Conservation (phyloP, 257 asterid species). For the Solanum sejunctum region DNA sequence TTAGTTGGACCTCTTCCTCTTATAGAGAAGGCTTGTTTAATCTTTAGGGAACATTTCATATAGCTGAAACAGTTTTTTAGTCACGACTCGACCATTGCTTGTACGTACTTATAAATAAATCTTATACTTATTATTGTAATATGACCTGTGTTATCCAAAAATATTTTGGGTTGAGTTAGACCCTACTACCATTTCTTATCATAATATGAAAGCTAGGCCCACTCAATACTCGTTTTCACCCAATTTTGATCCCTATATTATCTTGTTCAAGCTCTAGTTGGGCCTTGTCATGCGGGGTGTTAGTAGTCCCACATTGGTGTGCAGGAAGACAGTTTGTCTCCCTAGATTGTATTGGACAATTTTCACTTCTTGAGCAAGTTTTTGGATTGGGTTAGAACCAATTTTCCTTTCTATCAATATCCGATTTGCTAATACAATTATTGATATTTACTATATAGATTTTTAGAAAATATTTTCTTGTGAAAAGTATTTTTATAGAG, state of each 20-base stretch:
- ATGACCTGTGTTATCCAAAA: no score
- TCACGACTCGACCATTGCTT: no score
- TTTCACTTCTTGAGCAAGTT: background rate
- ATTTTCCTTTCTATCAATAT: background rate
- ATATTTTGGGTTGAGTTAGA: background rate
- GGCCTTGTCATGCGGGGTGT: background rate
- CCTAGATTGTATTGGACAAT: background rate
- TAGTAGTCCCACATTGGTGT: background rate
- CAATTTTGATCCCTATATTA: background rate
- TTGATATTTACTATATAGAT: background rate
- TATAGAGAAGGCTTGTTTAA: no score
- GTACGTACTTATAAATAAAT: no score
- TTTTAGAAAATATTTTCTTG: background rate
- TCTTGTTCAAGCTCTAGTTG: background rate
- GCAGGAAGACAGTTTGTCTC: background rate
- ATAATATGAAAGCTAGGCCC: no score
- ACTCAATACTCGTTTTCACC: background rate
- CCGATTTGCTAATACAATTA: background rate
- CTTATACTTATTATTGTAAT: no score
- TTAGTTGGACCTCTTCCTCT: background rate
- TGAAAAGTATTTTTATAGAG: background rate
- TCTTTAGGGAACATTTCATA: no score
- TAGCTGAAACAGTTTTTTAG: no score
- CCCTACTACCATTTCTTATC: background rate
- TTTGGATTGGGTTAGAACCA: background rate